Evolutionary conservation across 306 rosid genomes (phyloP), one percentile per base, ranked within the genome.

Genomic region (Geum urbanum): DNA sequence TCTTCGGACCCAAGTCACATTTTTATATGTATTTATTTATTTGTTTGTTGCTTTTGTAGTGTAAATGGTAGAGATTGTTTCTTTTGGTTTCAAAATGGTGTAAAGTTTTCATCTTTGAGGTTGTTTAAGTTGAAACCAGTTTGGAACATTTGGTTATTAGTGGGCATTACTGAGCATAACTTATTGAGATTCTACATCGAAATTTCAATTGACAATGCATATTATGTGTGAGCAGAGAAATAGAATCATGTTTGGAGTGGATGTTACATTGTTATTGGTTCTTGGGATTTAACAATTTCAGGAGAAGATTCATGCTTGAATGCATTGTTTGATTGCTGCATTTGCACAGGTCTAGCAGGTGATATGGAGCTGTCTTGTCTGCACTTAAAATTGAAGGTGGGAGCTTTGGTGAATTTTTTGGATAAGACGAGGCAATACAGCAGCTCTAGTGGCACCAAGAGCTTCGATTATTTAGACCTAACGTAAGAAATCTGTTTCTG

Each of bases 401-500:
- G 78, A 74, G n/a, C 41, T 66, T 64, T 83, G 70, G 69, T 70
- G 57, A 48, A n/a, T 78, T 74, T 71, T 79, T 65, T 79, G 22
- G 77, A 79, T 70, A 74, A 40, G 52, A 15, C 50, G 8, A 86
- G 84, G 73, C 74, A 69, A 40, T 86, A 80, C 77, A 91, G 88
- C 83, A 79, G 71, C 80, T 50, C 24, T 59, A 75, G 7, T 65
- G 80, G 76, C 71, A 54, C 80, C 71, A 8, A 78, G 35, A 76
- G 70, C 73, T 75, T 82, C 22, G 91, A 91, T 78, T 82, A 82
- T 69, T 83, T 88, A 14, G 97, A 91, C 81, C 79, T 91, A 68
- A 88, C 97, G 91, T 91, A 83, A 82, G 96, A 71, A 66, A 57
- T 47, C n/a, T 72, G 74, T 45, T 61, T 58, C 41, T 55, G 37